Conservation (phyloP, 371 early-diverging fungal genomes). For the Mortierella sp. region DNA sequence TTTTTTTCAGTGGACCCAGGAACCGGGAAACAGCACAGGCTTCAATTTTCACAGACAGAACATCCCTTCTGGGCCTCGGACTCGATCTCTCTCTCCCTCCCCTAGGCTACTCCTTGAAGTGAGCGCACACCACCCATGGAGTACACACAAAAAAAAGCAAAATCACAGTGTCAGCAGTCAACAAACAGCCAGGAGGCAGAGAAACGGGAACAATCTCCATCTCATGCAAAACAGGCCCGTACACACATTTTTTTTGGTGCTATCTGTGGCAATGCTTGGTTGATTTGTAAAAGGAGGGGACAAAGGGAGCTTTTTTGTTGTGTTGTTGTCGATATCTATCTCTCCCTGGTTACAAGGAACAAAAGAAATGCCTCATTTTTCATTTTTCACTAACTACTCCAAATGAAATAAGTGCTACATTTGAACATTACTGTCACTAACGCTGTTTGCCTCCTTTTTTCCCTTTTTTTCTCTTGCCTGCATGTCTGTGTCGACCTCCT, state of each 20-base stretch:
- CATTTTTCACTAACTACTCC: background rate
- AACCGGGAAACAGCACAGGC: slow-evolving; percentile 1
- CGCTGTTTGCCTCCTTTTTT: slow-evolving; percentile 21
- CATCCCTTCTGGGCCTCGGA: background rate
- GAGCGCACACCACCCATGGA: background rate
- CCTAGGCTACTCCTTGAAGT: background rate
- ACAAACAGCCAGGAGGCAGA: background rate
- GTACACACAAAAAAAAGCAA: background rate
- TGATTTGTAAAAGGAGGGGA: slow-evolving; percentile 10
- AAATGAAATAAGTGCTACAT: slow-evolving; percentile 9
- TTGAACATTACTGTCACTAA: slow-evolving; percentile 15
- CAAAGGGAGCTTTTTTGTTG: slow-evolving; percentile 9
- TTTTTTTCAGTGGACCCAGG: background rate
- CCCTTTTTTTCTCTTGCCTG: background rate
- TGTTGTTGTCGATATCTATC: slow-evolving; percentile 22
- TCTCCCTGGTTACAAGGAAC: slow-evolving; percentile 12
- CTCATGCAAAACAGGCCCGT: background rate
- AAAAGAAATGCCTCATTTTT: slow-evolving; percentile 43
- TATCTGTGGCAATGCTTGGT: background rate
- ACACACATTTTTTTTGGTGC: background rate
- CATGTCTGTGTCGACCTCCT: slow-evolving; percentile 8
- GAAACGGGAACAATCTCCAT: background rate
- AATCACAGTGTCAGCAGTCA: background rate
- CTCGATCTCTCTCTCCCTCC: background rate
- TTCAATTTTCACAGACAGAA: background rate